A percentile compares a stretch with the other conserved stretches of the same genome.
Conservation (phyloP, 129 eudicot species). For the Ambrosia trifida region DNA sequence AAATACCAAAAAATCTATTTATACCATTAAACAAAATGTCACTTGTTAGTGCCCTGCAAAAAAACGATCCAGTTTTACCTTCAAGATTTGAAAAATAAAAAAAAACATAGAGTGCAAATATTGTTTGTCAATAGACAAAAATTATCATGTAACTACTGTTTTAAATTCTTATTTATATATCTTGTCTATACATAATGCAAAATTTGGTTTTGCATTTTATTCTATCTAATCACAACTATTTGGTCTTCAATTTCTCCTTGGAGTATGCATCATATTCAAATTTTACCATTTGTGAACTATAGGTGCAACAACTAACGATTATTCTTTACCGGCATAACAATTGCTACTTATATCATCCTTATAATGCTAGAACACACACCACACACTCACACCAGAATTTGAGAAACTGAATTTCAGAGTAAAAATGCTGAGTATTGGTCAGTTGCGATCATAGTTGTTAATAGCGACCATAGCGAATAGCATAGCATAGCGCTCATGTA, state of each 20-base stretch:
- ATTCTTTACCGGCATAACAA: too few relatives aligned
- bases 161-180: neutral
- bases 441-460: too few relatives aligned
- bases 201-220: constrained; percentile 5
- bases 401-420: neutral
- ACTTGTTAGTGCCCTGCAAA: too few relatives aligned
- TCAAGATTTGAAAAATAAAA: too few relatives aligned
- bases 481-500: too few relatives aligned
- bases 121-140: neutral
- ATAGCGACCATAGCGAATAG: too few relatives aligned
- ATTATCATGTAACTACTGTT: neutral
- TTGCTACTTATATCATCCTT: neutral
- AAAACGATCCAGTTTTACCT: too few relatives aligned
- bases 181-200: neutral
- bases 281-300: neutral
- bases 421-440: neutral
- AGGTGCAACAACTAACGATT: neutral
- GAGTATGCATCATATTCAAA: neutral
- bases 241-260: neutral
- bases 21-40: too few relatives aligned
- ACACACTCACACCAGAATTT: neutral
- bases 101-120: too few relatives aligned
- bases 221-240: neutral
- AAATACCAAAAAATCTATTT: too few relatives aligned
- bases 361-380: constrained; percentile 8